These are phyloP conservation scores for Lichtheimia corymbifera DNA, from an alignment of 371 early-diverging fungal genomes.

Conservation along the genomic window DNA sequence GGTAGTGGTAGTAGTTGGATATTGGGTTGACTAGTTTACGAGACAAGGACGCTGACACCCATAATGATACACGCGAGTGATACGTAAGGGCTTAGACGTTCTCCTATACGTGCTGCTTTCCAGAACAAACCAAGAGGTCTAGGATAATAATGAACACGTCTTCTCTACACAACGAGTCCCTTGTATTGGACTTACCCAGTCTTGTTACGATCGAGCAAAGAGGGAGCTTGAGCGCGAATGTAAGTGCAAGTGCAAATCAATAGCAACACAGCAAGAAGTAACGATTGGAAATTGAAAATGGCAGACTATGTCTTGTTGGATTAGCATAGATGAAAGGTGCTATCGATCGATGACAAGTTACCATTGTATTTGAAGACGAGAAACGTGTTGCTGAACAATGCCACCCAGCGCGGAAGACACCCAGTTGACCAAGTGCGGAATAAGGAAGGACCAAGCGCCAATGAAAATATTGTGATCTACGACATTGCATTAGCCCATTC, in stretches of 20 bases:
- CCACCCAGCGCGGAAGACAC: too few species aligned
- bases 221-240: constrained; percentile 73
- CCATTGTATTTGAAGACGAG: too few species aligned
- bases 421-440: too few species aligned
- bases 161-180: too few species aligned
- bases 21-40: constrained; percentile 22
- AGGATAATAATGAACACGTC: neutral
- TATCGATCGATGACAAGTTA: too few species aligned
- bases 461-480: too few species aligned
- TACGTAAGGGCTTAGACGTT: constrained; percentile 86
- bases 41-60: constrained; percentile 66
- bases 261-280: constrained; percentile 73
- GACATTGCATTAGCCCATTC: too few species aligned
- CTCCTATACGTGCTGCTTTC: constrained; percentile 91
- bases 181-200: constrained; percentile 44
- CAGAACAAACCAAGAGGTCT: constrained; percentile 85
- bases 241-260: constrained; percentile 82
- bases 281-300: constrained; percentile 78
- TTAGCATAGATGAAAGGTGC: too few species aligned
- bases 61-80: constrained; percentile 81
- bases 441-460: too few species aligned
- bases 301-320: constrained; percentile 56
- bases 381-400: too few species aligned
- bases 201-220: constrained; percentile 69
- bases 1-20: too few species aligned